phyloP scores from a whole-genome alignment of 2,329 filamentous ascomycete genomes.

The Knoxdaviesia proteae region DNA sequence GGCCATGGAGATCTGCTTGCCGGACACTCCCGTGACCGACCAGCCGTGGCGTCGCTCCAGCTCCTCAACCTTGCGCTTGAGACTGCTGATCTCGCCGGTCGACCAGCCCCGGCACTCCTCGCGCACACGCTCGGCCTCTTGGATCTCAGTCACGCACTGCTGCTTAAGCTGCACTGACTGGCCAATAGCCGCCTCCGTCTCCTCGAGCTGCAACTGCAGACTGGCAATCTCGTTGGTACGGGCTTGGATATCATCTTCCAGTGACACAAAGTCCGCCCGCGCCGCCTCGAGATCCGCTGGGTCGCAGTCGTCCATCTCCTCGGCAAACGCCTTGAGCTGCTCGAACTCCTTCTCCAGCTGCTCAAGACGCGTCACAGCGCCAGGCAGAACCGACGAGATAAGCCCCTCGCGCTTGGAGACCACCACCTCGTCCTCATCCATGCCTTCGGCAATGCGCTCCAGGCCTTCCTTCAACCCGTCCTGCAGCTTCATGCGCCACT shows the following conservation, averaged over 20 bases:
- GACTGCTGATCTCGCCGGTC: slow-evolving; percentile 51
- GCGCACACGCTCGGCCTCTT: slow-evolving; percentile 60
- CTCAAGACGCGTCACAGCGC: slow-evolving; percentile 37
- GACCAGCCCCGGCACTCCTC: slow-evolving; percentile 86
- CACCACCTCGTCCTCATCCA: slow-evolving; percentile 50
- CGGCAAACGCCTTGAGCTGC: slow-evolving; percentile 50
- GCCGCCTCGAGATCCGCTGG: slow-evolving; percentile 55
- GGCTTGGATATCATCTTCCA: slow-evolving; percentile 47
- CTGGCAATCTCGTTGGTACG: slow-evolving; percentile 48
- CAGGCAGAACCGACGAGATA: slow-evolving; percentile 46
- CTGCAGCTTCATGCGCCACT: slow-evolving; percentile 83
- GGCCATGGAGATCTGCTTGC: slow-evolving; percentile 47
- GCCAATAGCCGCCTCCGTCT: slow-evolving; percentile 44
- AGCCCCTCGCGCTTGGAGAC: slow-evolving; percentile 48
- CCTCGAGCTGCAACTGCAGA: slow-evolving; percentile 43
- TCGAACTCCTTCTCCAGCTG: slow-evolving; percentile 40
- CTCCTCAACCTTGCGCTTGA: slow-evolving; percentile 52
- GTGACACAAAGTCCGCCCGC: slow-evolving; percentile 42
- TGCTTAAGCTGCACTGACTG: slow-evolving; percentile 40
- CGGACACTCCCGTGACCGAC: slow-evolving; percentile 45
- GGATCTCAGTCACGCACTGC: slow-evolving; percentile 51
- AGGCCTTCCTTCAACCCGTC: slow-evolving; percentile 65
- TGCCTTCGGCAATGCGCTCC: slow-evolving; percentile 51
- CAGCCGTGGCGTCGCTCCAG: slow-evolving; percentile 50
- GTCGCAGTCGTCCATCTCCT: slow-evolving; percentile 60